A percentile compares a stretch with the other conserved stretches of the same genome.
Evolutionary conservation across 345 rosid species (phyloP).

Genomic region (Diplotaxis tenuifolia): DNA sequence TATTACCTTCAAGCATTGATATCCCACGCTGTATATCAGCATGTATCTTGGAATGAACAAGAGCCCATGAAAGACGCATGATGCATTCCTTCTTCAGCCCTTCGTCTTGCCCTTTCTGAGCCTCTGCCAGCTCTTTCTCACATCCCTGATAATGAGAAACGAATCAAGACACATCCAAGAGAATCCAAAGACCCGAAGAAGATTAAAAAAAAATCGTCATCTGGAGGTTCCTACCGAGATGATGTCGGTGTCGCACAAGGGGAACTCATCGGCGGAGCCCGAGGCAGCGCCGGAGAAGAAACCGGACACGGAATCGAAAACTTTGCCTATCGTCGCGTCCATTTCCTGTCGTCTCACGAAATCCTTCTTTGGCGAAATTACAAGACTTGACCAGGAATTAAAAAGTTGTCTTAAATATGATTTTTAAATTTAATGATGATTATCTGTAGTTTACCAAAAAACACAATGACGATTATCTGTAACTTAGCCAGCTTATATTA

Average conservation of each 20-base stretch:
- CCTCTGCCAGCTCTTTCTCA: constrained; percentile 66
- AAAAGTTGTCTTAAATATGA: neutral
- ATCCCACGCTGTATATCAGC: constrained; percentile 76
- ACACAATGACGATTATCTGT: no score
- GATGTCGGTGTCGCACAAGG: constrained; percentile 75
- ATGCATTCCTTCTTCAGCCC: constrained; percentile 54
- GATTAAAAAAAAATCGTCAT: no score
- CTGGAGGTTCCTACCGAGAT: no score
- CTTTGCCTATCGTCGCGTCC: constrained; percentile 49
- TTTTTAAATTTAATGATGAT: no score
- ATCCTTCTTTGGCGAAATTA: neutral
- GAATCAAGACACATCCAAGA: no score
- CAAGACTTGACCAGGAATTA: neutral
- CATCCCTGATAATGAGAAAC: no score
- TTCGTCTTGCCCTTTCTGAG: constrained; percentile 48
- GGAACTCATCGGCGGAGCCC: constrained; percentile 51
- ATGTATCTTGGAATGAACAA: constrained; percentile 62
- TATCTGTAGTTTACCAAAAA: no score
- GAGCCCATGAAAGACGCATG: constrained; percentile 86
- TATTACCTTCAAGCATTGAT: constrained; percentile 86
- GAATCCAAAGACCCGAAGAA: no score
- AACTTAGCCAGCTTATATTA: no score
- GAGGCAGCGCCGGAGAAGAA: constrained; percentile 57
- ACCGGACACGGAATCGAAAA: constrained; percentile 46
- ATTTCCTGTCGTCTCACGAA: constrained; percentile 16